These are phyloP conservation scores for Boletus fagicola DNA, from an alignment of 768 basidiomycete species.

Conservation along the genomic window DNA sequence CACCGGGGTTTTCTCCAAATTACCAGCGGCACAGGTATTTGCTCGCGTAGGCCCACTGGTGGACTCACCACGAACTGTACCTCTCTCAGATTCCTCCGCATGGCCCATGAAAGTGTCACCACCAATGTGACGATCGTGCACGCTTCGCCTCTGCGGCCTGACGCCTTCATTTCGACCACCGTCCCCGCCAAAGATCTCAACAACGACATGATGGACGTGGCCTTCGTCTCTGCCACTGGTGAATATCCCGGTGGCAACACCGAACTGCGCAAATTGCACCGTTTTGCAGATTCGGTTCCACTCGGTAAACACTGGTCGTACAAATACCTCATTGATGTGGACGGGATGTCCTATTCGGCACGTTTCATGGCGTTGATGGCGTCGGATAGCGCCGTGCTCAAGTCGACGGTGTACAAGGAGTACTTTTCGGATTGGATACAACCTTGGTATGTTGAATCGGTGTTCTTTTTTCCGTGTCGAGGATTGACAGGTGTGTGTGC, in stretches of 20 bases:
- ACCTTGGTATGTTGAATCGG: slow-evolving; percentile 60
- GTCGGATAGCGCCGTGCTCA: slow-evolving; percentile 87
- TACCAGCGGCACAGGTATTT: slow-evolving; percentile 84
- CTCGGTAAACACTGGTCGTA: slow-evolving; percentile 89
- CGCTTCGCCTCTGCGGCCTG: slow-evolving; percentile 58
- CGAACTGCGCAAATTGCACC: slow-evolving; percentile 60
- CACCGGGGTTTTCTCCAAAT: slow-evolving; percentile 73
- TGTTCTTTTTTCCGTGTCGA: neutral
- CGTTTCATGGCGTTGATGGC: slow-evolving; percentile 83
- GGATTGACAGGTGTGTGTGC: neutral
- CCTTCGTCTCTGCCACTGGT: slow-evolving; percentile 77
- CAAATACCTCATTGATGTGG: slow-evolving; percentile 90
- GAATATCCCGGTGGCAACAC: slow-evolving; percentile 75
- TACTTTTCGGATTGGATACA: slow-evolving; percentile 91
- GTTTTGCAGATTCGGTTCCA: slow-evolving; percentile 73
- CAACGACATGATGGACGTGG: slow-evolving; percentile 79
- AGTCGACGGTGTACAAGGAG: slow-evolving; percentile 89
- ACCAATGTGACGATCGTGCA: slow-evolving; percentile 65
- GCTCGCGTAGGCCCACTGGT: slow-evolving; percentile 2
- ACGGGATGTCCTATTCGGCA: slow-evolving; percentile 94
- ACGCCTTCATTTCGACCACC: slow-evolving; percentile 56
- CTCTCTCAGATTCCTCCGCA: slow-evolving; percentile 60
- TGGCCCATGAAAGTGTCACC: slow-evolving; percentile 55
- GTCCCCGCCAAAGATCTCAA: slow-evolving; percentile 66
- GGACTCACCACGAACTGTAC: neutral